Conservation (phyloP, 2,329 filamentous ascomycete species). For the Calonectria montana region DNA sequence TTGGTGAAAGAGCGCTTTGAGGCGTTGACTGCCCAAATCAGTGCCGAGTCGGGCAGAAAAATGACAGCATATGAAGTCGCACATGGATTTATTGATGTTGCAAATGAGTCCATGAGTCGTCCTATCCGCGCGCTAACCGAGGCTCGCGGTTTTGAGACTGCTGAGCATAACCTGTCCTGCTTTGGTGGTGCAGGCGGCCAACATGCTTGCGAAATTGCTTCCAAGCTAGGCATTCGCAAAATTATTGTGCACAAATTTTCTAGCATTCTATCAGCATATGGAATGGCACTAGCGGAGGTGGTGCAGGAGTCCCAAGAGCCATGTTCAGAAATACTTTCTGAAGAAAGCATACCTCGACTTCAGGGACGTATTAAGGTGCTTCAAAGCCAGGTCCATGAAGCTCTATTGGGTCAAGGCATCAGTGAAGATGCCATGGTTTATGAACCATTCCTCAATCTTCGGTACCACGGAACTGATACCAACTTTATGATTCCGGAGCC, state of each 20-base stretch:
- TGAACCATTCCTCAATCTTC: constrained; percentile 56
- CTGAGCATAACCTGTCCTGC: constrained; percentile 43
- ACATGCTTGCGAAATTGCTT: constrained; percentile 55
- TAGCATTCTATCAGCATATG: constrained; percentile 54
- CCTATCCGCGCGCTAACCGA: constrained; percentile 80
- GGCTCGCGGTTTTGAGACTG: constrained; percentile 55
- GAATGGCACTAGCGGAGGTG: constrained; percentile 53
- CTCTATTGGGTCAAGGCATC: constrained; percentile 55
- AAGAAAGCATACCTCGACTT: constrained; percentile 15
- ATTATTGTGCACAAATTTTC: constrained; percentile 56
- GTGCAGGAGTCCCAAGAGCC: constrained; percentile 51
- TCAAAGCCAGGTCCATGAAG: constrained; percentile 46
- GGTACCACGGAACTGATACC: constrained; percentile 57
- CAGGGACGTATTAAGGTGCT: constrained; percentile 36
- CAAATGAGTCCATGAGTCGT: constrained; percentile 80
- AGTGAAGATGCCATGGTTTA: constrained; percentile 50
- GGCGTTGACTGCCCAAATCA: constrained; percentile 45
- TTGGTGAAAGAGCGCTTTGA: constrained; percentile 52
- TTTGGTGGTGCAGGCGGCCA: constrained; percentile 81
- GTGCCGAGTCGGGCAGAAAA: not conserved
- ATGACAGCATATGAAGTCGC: constrained; percentile 51
- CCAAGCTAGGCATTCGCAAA: constrained; percentile 50
- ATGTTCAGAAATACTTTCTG: constrained; percentile 34
- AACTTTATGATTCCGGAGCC: constrained; percentile 56
- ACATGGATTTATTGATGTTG: constrained; percentile 78